Evolutionary conservation across 352 stramenopile species (phyloP), one percentile per base, ranked within the genome.

Genomic region (Phytophthora ramorum): DNA sequence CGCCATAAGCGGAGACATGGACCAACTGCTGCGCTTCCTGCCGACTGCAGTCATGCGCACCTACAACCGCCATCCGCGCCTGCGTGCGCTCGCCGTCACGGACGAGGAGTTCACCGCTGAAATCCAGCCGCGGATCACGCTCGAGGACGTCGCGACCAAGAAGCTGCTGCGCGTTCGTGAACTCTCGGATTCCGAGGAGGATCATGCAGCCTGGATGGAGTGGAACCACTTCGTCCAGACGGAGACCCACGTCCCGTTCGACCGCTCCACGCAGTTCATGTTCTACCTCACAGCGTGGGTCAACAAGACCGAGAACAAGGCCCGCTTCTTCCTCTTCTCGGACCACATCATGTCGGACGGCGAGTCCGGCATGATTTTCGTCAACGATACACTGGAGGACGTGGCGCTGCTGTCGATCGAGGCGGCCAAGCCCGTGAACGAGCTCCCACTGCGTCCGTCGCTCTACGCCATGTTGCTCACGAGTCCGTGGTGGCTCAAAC

Each of bases 301-400:
- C 0, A 75, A 85, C 45, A 53, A 24, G 13, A 28, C 45, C 1
- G 52, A 83, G 19, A 26, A 63, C 32, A 60, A 65, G 5, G 73
- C 45, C 32, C 75, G 76, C 0, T 71, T 89, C 40, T 64, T 85
- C 46, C 58, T 89, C 22, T 86, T 86, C 62, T 79, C 79, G 1
- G 82, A 91, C 54, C 77, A 85, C 62, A 79, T 81, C 58, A 82
- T 91, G 78, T 85, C 78, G 28, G 82, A 91, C 46, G 65, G 73
- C 0, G 69, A 70, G 7, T 86, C 82, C 0, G 78, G 78, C 0
- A 54, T 68, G 37, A 78, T 85, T 54, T 66, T 91, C 8, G 51
- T 89, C 10, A 82, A 88, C 20, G 63, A 83, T 26, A 60, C 79
- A 7, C 62, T 91, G 10, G 66, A 84, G 8, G 47, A 69, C 32